Base-by-base conservation (phyloP, 805 yeast genomes). In the Pichia cabralensis region DNA sequence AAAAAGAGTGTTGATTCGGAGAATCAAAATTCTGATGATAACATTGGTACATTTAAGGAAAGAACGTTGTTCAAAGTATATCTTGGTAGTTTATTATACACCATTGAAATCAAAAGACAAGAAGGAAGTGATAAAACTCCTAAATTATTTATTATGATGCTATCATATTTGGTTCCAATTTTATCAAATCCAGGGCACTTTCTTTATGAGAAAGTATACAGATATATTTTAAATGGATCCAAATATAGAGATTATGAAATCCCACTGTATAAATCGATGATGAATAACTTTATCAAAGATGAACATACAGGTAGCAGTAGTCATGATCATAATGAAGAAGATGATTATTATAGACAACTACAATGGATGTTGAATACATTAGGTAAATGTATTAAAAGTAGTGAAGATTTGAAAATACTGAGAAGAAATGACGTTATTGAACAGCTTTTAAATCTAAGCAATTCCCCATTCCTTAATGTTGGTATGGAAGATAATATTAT, bases 111-210 rank as follows among this genome's bases (percentile, higher is more conserved):
- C n/a, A n/a, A n/a, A n/a, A n/a, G n/a, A n/a, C 8, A 9, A n/a
- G 26, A 24, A 15, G 50, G 47, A 15, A 27, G 34, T 1, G 35
- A 13, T 8, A 22, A 28, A 10, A 31, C 69, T 6, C 47, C 75
- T 0, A 67, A 76, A 3, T 42, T 79, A 13, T 60, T 76, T n/a
- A 70, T 80, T 56, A 58, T 64, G 13, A 50, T 74, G 35, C 54
- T 77, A 26, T 69, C 84, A 1, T 66, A 70, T 33, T 51, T 85
- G 25, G 58, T 74, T 4, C 69, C 73, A 3, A 61, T 83, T 2
- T 52, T 83, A 38, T 53, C 65, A 6, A 74, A 77, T 41, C 95
- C 96, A 0, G 73, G 76, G 0, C 89, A 83, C 42, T 68, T 66
- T 45, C 53, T 89, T 15, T 82, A 79, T 53, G 95, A 86, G 42